These are phyloP conservation scores for Akanthomyces muscarius DNA, from an alignment of 2,329 filamentous ascomycete genomes.

Conservation along the genomic window DNA sequence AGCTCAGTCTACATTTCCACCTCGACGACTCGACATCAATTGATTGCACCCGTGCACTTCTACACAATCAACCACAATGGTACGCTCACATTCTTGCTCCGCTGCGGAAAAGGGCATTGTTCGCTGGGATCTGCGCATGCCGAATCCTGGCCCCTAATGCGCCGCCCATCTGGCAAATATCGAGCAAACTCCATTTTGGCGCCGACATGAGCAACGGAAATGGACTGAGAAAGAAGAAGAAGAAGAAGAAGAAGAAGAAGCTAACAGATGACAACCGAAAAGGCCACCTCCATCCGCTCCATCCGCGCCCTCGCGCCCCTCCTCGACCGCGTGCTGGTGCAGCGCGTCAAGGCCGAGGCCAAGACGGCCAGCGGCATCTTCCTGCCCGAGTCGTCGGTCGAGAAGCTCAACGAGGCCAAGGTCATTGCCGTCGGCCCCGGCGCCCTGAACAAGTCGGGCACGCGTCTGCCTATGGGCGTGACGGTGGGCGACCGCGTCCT, in stretches of 20 bases:
- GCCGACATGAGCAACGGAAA: background rate
- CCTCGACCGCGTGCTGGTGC: constrained; percentile 95
- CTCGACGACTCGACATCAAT: constrained; percentile 20
- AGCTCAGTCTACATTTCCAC: background rate
- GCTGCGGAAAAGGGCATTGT: background rate
- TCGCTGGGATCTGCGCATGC: background rate
- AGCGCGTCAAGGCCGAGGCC: constrained; percentile 94
- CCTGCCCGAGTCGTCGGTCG: constrained; percentile 92
- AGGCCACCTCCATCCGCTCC: constrained; percentile 79
- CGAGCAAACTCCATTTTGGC: too few species aligned
- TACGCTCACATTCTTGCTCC: constrained; percentile 10
- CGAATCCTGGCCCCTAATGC: background rate
- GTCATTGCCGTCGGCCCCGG: constrained; percentile 94
- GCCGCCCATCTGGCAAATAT: background rate
- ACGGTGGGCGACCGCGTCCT: constrained; percentile 82
- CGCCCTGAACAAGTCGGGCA: constrained; percentile 79
- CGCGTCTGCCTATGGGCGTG: constrained; percentile 82
- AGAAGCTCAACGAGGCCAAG: constrained; percentile 97
- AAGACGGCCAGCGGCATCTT: constrained; percentile 98
- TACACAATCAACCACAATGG: constrained; percentile 18
- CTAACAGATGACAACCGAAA: background rate
- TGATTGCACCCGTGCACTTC: background rate
- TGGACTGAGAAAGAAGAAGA: background rate
- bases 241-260: background rate
- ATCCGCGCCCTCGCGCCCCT: constrained; percentile 94